A percentile compares a stretch with the other conserved stretches of the same genome.
Evolutionary conservation across 1,284 basidiomycete species (phyloP).

Genomic region (Leccinum proximum): DNA sequence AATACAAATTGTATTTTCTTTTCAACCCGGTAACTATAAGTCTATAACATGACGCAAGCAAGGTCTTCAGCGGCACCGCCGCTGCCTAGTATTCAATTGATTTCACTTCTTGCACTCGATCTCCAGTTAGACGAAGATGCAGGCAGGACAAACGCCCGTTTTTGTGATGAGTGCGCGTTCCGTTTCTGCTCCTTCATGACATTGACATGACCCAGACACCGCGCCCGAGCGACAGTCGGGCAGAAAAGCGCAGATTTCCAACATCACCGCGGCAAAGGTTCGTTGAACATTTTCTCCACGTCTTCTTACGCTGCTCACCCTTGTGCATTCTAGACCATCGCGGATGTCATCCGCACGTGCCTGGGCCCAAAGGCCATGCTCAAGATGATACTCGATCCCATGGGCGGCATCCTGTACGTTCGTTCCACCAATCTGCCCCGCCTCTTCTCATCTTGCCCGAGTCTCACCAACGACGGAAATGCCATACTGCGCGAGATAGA

Average conservation of each 20-base stretch:
- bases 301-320: not conserved
- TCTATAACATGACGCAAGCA: too few species aligned
- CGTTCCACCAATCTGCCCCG: constrained; percentile 3
- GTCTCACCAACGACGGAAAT: constrained; percentile 97
- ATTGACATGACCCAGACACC: constrained; percentile 57
- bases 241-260: constrained; percentile 95
- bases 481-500: constrained; percentile 98
- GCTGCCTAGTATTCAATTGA: too few species aligned
- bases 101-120: too few species aligned
- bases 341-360: constrained; percentile 99
- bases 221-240: constrained; percentile 93
- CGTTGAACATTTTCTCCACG: constrained; percentile 16
- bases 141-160: constrained; percentile 61
- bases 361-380: constrained; percentile 98
- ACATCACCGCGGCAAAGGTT: constrained; percentile 97
- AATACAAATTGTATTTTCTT: too few species aligned
- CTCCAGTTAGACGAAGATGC: constrained; percentile 28
- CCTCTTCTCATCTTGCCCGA: constrained; percentile 29
- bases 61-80: too few species aligned
- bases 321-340: constrained; percentile 71
- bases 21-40: too few species aligned
- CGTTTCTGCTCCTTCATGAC: not conserved
- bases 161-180: constrained; percentile 46
- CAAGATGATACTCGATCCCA: constrained; percentile 99
- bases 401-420: constrained; percentile 92